Evolutionary conservation across 1,284 basidiomycete genomes (phyloP).

Genomic region (Microbotryum lychnidis-dioicae): DNA sequence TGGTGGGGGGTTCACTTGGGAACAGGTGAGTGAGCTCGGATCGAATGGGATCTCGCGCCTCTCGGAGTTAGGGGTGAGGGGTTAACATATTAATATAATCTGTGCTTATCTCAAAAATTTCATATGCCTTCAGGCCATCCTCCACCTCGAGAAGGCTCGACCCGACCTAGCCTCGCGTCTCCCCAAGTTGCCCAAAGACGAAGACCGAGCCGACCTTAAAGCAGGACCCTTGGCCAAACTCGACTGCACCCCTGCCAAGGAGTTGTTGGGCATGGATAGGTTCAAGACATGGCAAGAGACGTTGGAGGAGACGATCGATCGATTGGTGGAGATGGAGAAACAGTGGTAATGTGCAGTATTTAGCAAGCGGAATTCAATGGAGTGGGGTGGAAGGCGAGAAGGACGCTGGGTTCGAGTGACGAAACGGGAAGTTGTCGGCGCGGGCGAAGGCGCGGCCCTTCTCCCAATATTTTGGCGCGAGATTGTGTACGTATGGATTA

Average conservation of each 20-base stretch:
- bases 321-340: slow-evolving; percentile 23
- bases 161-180: slow-evolving; percentile 22
- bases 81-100: too few relatives aligned
- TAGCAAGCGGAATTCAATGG: neutral
- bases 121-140: slow-evolving; percentile 9
- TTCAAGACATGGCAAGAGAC: slow-evolving; percentile 18
- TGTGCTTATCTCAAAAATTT: neutral
- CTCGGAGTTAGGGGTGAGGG: too few relatives aligned
- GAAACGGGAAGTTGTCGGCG: too few relatives aligned
- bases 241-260: slow-evolving; percentile 17
- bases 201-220: slow-evolving; percentile 2
- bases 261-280: slow-evolving; percentile 12
- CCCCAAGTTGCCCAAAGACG: slow-evolving; percentile 12
- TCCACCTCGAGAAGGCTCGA: slow-evolving; percentile 1
- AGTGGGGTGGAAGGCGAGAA: too few relatives aligned
- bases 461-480: too few relatives aligned
- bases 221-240: slow-evolving; percentile 19
- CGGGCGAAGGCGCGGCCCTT: too few relatives aligned
- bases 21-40: slow-evolving; percentile 11
- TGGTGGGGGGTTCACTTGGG: slow-evolving; percentile 31
- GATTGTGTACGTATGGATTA: too few relatives aligned
- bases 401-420: too few relatives aligned
- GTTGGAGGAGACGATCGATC: slow-evolving; percentile 21
- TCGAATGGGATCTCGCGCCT: too few relatives aligned
- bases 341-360: slow-evolving; percentile 1